phyloP scores from a whole-genome alignment of 1,139 yeast species.

The Yamadazyma diospyri region DNA sequence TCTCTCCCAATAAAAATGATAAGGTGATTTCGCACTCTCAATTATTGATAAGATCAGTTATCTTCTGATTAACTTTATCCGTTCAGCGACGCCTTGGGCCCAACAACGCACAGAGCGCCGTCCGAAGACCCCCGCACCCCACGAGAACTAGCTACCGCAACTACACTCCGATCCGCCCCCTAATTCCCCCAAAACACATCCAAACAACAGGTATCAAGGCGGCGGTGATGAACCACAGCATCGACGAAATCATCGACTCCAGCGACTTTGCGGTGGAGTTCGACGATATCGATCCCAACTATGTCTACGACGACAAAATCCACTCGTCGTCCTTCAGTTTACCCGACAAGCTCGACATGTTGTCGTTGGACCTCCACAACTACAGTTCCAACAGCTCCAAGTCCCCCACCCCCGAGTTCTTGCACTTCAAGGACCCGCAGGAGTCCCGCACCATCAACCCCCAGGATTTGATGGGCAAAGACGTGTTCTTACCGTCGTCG shows the following conservation, averaged over 20 bases:
- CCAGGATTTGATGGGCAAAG: constrained; percentile 20
- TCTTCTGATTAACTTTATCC: too few relatives aligned
- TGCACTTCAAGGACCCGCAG: constrained; percentile 11
- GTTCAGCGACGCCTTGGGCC: too few relatives aligned
- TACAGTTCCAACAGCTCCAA: constrained; percentile 1
- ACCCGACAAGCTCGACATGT: constrained; percentile 29
- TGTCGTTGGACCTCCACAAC: constrained; percentile 19
- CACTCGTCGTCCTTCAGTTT: constrained; percentile 14
- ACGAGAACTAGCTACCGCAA: too few relatives aligned
- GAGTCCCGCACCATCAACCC: constrained; percentile 34
- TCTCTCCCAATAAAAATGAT: neutral
- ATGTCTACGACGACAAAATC: constrained; percentile 1
- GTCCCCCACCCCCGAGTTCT: constrained; percentile 12
- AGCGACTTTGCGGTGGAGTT: constrained; percentile 4
- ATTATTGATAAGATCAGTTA: constrained; percentile 1
- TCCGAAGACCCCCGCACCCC: too few relatives aligned
- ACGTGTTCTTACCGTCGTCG: constrained; percentile 15
- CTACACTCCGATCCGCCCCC: too few relatives aligned
- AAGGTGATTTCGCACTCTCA: constrained; percentile 3
- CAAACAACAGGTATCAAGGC: too few relatives aligned
- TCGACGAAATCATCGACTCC: neutral
- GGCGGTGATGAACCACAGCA: neutral
- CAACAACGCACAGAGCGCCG: too few relatives aligned
- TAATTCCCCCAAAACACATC: too few relatives aligned
- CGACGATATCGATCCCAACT: constrained; percentile 2